Evolutionary conservation across 495 filamentous ascomycete species (phyloP), one percentile per base, ranked within the genome.

Genomic region (Podospora pseudopauciseta): DNA sequence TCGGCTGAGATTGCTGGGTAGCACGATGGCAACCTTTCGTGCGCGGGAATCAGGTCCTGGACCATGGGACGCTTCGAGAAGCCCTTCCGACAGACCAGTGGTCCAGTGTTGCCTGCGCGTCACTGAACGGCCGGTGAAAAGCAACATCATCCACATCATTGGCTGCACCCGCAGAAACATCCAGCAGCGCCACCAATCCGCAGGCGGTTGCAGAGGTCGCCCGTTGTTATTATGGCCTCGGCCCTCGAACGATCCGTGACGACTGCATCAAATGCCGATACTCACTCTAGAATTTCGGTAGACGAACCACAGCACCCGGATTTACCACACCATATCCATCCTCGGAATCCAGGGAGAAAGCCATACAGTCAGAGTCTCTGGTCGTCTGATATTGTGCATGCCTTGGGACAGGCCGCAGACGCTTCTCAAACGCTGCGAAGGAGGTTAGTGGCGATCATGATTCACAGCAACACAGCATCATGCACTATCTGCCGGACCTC

Each of bases 1-100:
- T 26, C 23, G 18, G 56, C 34, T 65, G 44, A 74, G 70, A 72
- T 72, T 72, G 68, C 58, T 64, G 64, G 65, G 67, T 72, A 69
- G n/a, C 65, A 74, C 71, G 65, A 72, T 70, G 72, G 60, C 64
- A 66, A 59, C 68, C 60, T 23, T 23, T 65, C 63, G 60, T 70
- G 64, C 69, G 49, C 69, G 63, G 63, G 72, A 69, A 63, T 65
- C 62, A 69, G 64, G n/a, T 58, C 32, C 63, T 67, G 66, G 59
- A 66, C 68, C 71, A 67, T 67, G 65, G 69, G 60, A 30, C 60
- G 59, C 30, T 63, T 39, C 16, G 27, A 28, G n/a, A 20, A 44
- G 19, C 55, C 55, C 55, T 9, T 58, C 55, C 19, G 23, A 26
- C 55, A 4, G 23, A 58, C 55, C 55, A 58, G 55, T 26, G 18